A percentile compares a stretch with the other conserved stretches of the same genome.
These are phyloP conservation scores for Cornus suecica DNA, from an alignment of 148 eudicot genomes.

Conservation along the genomic window DNA sequence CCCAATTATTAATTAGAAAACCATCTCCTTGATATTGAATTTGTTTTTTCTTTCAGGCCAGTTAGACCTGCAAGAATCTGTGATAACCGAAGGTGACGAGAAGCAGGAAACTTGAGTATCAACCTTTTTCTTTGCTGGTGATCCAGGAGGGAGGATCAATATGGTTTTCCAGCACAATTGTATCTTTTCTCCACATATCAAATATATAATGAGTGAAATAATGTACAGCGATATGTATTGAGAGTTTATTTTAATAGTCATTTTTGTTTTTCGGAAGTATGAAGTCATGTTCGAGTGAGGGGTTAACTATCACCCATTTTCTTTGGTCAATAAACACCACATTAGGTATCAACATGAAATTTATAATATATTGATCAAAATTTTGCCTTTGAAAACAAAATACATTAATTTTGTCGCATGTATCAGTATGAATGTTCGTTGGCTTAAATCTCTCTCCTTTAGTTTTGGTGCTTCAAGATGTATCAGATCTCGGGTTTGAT, in stretches of 20 bases:
- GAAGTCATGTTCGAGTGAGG: background rate
- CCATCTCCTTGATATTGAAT: background rate
- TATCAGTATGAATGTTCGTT: no score
- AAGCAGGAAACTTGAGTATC: constrained; percentile 17
- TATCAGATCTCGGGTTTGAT: no score
- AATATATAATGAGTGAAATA: background rate
- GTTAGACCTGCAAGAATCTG: constrained; percentile 24
- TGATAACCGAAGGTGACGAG: constrained; percentile 20
- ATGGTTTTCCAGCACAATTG: background rate
- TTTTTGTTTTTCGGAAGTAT: background rate
- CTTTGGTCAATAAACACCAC: no score
- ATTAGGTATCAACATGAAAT: no score
- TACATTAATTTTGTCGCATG: no score
- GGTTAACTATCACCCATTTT: no score
- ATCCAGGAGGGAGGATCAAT: constrained; percentile 4
- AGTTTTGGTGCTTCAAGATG: no score
- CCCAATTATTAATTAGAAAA: background rate
- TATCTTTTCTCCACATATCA: background rate
- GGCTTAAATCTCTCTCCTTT: no score
- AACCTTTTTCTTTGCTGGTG: background rate
- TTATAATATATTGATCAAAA: no score
- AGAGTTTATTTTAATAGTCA: background rate
- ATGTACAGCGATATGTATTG: constrained; percentile 9
- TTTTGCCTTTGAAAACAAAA: no score
- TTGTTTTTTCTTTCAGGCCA: constrained; percentile 18